Evolutionary conservation across 768 basidiomycete species (phyloP), one percentile per base, ranked within the genome.

Genomic region (Baorangia bicolor): DNA sequence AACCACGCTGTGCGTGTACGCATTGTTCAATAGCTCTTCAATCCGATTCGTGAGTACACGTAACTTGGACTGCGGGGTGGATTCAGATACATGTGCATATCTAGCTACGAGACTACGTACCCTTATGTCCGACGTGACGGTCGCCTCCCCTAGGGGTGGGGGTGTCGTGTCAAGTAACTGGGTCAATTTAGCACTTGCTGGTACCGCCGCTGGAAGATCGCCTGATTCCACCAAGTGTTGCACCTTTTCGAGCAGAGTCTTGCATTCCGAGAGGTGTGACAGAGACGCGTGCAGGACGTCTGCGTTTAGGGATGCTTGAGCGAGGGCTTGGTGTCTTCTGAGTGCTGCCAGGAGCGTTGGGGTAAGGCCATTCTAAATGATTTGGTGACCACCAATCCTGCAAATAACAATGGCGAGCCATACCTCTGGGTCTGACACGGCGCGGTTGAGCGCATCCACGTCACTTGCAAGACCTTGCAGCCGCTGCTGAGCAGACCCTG

Each of bases 11-110:
- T 83, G 78, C 21, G 80, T 69, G 64, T 83, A 91, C 3, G 86
- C 86, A 44, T 89, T 84, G 59, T 77, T 81, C 23, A 93, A 75
- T 62, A 90, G 84, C 57, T 92, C 91, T 64, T 90, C 84, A 8
- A 82, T 70, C 35, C 81, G 81, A 52, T 86, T 83, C 63, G 78
- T 77, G 25, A 79, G 69, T 10, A 81, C 78, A 56, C 77, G 78
- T 55, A 84, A 78, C 60, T 75, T 82, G 47, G 74, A 77, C 90
- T 93, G 59, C 7, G 18, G 9, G 5, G 20, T 28, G 13, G 16
- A 51, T 20, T 63, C 18, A 61, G 49, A 48, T n/a, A 39, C 41
- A 38, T 3, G 9, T 23, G 11, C 5, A 30, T 23, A 41, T 34
- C 16, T 18, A 13, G 37, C 44, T n/a, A 61, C 42, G n/a, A 33